Percentiles rank a stretch among this genome's conserved stretches.
phyloP scores from a whole-genome alignment of 225 moss, liverwort and hornwort genomes.

The Neckera pumila region DNA sequence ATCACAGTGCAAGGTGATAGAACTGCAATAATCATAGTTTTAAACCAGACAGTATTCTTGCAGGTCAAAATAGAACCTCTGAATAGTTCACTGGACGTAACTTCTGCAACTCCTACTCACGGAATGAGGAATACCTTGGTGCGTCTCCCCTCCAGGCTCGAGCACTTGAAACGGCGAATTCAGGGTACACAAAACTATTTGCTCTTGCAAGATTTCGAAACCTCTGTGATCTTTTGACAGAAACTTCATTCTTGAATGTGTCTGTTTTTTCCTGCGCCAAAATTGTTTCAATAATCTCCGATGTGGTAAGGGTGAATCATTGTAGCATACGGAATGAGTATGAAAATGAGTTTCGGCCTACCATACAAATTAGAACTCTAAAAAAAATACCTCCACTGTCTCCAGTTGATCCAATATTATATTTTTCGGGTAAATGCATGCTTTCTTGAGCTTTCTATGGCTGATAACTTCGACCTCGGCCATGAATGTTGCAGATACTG shows the following conservation, averaged over 20 bases:
- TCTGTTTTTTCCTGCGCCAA: conserved; percentile 5
- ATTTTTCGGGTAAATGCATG: conserved; percentile 30
- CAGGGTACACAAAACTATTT: conserved; percentile 33
- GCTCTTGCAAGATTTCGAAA: conserved; percentile 23
- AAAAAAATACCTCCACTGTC: conserved; percentile 7
- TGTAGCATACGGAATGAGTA: neutral
- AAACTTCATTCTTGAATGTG: neutral
- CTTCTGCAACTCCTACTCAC: neutral
- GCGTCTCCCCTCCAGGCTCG: conserved; percentile 4
- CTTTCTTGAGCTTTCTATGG: conserved; percentile 49
- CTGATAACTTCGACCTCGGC: conserved; percentile 37
- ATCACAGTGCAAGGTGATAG: neutral
- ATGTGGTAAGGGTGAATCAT: neutral
- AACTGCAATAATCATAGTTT: neutral
- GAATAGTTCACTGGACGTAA: neutral
- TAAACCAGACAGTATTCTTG: neutral
- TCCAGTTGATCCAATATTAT: conserved; percentile 13
- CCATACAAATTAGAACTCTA: neutral
- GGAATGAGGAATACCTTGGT: conserved; percentile 12
- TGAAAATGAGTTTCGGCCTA: neutral
- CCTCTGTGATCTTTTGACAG: neutral
- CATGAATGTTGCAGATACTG: conserved; percentile 43
- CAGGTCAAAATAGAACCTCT: neutral
- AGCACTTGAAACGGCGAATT: conserved; percentile 26
- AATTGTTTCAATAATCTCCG: neutral